Conservation (phyloP, 805 yeast species). For the Metschnikowia chrysomelidarum region DNA sequence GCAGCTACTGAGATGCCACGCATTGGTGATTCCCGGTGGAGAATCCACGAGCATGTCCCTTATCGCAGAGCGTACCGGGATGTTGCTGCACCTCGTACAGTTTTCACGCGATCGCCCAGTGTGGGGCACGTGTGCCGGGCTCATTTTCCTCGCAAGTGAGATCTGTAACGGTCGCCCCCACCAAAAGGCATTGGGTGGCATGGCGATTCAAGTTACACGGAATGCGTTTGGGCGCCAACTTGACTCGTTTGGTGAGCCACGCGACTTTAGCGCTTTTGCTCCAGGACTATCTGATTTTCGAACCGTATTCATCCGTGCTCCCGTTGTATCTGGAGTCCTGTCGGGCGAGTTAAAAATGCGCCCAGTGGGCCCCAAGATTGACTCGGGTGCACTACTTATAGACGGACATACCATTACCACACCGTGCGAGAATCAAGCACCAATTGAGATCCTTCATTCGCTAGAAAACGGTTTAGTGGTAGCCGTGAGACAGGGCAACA, state of each 20-base stretch:
- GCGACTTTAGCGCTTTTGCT: constrained; percentile 47
- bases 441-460: constrained; percentile 43
- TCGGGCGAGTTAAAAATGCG: background rate
- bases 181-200: constrained; percentile 60
- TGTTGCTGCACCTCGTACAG: constrained; percentile 51
- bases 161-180: constrained; percentile 51
- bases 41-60: constrained; percentile 70
- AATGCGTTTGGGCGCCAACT: constrained; percentile 80
- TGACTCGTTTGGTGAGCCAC: constrained; percentile 54
- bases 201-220: constrained; percentile 61
- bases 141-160: constrained; percentile 60
- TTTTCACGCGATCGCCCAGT: constrained; percentile 53
- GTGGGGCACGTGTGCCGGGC: constrained; percentile 90
- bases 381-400: constrained; percentile 10
- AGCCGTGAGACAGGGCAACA: constrained; percentile 67
- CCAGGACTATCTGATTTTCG: constrained; percentile 39
- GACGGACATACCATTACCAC: constrained; percentile 9
- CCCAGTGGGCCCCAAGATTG: constrained; percentile 15
- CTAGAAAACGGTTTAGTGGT: constrained; percentile 50
- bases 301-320: constrained; percentile 71
- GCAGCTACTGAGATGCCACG: constrained; percentile 52
- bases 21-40: constrained; percentile 70
- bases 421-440: constrained; percentile 22
- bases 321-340: constrained; percentile 48
- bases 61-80: constrained; percentile 62